Evolutionary conservation across 345 rosid genomes (phyloP).

Genomic region (Brassica napus): DNA sequence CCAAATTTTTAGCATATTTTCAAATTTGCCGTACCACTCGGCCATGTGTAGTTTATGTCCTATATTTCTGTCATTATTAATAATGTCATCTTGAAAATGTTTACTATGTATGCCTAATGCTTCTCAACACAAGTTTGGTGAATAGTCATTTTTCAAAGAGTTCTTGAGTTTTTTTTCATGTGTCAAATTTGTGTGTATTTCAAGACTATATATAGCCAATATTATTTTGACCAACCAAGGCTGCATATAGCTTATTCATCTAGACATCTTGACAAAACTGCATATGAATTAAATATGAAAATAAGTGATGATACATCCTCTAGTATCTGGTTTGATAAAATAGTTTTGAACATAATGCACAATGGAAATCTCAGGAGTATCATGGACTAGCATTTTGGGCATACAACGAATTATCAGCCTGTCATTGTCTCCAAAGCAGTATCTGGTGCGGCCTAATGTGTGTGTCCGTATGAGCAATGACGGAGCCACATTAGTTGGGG

Average conservation of each 20-base stretch:
- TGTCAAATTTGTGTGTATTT: neutral
- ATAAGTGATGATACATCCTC: neutral
- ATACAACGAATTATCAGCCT: neutral
- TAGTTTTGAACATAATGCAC: neutral
- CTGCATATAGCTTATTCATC: neutral
- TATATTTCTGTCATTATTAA: neutral
- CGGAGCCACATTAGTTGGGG: too few species aligned
- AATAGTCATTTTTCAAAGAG: neutral
- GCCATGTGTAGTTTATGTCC: neutral
- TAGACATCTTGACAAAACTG: neutral
- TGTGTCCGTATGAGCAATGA: too few species aligned
- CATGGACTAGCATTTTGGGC: neutral
- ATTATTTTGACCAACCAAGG: too few species aligned
- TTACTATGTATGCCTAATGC: neutral
- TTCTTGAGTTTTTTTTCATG: neutral
- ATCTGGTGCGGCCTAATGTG: too few species aligned
- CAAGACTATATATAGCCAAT: neutral
- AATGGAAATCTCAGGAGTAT: neutral
- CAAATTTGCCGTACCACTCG: too few species aligned
- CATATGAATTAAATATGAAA: neutral
- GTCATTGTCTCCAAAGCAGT: neutral
- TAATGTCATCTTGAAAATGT: neutral
- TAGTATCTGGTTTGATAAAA: neutral
- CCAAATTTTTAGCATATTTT: too few species aligned
- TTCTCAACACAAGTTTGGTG: neutral